Conservation (phyloP, 257 asterid genomes). For the Nicotiana knightiana region DNA sequence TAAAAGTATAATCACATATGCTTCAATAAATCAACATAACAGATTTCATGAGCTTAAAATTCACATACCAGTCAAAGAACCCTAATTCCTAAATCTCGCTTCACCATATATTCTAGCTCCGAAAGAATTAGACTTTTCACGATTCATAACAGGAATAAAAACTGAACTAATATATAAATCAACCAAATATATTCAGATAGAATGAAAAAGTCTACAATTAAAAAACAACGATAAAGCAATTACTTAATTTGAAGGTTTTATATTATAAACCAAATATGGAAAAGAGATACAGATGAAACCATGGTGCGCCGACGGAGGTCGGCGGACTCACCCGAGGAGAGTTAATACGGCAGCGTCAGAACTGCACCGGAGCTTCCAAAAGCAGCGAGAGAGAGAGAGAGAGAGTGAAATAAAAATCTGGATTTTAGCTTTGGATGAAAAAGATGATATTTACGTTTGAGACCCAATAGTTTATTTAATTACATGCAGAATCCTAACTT, state of each 20-base stretch:
- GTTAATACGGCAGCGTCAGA: not conserved
- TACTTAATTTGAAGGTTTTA: not conserved
- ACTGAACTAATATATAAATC: not conserved
- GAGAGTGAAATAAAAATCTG: not conserved
- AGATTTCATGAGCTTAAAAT: not conserved
- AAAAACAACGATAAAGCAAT: not conserved
- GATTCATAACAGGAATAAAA: not conserved
- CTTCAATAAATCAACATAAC: not conserved
- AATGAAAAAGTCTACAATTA: not conserved
- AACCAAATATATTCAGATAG: not conserved
- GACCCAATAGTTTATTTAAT: not conserved
- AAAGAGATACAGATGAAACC: not conserved
- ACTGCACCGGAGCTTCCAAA: not conserved
- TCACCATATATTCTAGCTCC: not conserved
- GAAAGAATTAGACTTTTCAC: not conserved
- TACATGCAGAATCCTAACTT: not conserved
- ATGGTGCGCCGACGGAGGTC: not conserved
- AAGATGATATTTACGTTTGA: not conserved
- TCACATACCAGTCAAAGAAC: not conserved
- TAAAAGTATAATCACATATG: not conserved
- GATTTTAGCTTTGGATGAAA: not conserved
- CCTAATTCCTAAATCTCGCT: not conserved
- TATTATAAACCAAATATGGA: not conserved
- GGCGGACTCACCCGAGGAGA: not conserved
- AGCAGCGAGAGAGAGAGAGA: not conserved